Percentiles rank a stretch among this genome's conserved stretches.
phyloP scores from a whole-genome alignment of 352 stramenopile genomes.

The Elongisporangium undulatum region DNA sequence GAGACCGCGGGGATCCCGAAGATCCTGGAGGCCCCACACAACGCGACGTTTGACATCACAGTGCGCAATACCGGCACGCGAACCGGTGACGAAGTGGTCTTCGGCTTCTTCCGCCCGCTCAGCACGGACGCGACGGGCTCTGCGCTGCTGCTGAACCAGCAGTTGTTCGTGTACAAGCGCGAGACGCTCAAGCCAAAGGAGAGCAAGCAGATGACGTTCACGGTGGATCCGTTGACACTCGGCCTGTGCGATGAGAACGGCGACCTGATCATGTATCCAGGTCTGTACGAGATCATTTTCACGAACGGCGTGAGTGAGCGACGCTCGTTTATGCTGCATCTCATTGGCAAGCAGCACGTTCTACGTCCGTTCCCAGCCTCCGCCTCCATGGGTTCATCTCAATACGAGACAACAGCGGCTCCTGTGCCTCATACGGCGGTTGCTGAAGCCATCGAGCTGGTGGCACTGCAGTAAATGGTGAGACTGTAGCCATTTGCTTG shows the following conservation, averaged over 20 bases:
- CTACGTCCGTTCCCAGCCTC: constrained; percentile 34
- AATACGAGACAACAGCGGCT: background rate
- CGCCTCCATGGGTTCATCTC: background rate
- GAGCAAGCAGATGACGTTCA: constrained; percentile 31
- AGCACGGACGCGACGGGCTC: constrained; percentile 49
- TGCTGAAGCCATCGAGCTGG: background rate
- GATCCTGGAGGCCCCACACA: constrained; percentile 25
- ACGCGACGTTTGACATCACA: constrained; percentile 44
- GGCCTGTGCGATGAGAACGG: constrained; percentile 54
- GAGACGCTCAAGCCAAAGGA: constrained; percentile 39
- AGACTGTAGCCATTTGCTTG: background rate
- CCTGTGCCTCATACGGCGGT: background rate
- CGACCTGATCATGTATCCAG: constrained; percentile 47
- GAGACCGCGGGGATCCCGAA: constrained; percentile 8
- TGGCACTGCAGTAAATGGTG: background rate
- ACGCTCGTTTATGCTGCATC: constrained; percentile 55
- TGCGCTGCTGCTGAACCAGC: constrained; percentile 63
- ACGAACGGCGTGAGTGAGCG: constrained; percentile 69
- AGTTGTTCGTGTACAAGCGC: constrained; percentile 67
- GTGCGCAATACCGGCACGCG: constrained; percentile 53
- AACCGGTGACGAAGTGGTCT: constrained; percentile 66
- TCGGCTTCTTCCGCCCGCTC: constrained; percentile 73
- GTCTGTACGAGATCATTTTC: constrained; percentile 72
- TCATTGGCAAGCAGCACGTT: constrained; percentile 36
- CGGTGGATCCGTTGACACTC: constrained; percentile 38